Conservation (phyloP, 2,329 filamentous ascomycete species). For the Rasamsonia emersonii region DNA sequence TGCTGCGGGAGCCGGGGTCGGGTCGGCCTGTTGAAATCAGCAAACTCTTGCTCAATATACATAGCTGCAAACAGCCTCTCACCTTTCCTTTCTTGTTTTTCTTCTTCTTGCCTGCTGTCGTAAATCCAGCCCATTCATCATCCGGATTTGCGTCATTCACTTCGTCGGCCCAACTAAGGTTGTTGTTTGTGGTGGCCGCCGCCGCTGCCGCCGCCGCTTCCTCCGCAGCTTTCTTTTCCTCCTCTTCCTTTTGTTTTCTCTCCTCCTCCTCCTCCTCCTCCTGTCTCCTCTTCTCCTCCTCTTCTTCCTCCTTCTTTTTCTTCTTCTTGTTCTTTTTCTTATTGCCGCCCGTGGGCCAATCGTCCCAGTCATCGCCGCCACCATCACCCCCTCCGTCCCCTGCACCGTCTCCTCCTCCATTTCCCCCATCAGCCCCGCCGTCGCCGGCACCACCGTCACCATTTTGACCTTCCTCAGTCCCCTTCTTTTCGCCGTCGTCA, state of each 20-base stretch:
- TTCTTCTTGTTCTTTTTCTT: constrained; percentile 33
- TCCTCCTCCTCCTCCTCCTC: constrained; percentile 21
- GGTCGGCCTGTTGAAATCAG: constrained; percentile 18
- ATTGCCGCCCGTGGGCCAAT: constrained; percentile 26
- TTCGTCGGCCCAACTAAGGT: constrained; percentile 40
- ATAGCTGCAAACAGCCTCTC: constrained; percentile 13
- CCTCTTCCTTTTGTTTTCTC: constrained; percentile 14
- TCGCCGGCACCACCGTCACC: constrained; percentile 29
- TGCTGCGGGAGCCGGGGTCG: constrained; percentile 23
- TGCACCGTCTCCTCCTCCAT: constrained; percentile 19
- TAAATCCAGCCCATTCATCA: constrained; percentile 46
- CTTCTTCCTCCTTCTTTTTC: constrained; percentile 26
- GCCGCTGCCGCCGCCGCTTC: constrained; percentile 18
- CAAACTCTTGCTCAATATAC: constrained; percentile 1
- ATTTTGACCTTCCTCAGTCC: constrained; percentile 30
- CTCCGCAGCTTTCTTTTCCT: constrained; percentile 26
- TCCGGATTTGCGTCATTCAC: constrained; percentile 33
- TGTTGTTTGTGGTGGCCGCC: constrained; percentile 20
- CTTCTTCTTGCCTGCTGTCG: constrained; percentile 43
- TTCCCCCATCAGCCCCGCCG: constrained; percentile 23
- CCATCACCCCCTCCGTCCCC: constrained; percentile 23
- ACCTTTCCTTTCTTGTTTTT: constrained; percentile 53
- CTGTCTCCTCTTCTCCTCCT: constrained; percentile 22
- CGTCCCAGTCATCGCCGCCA: constrained; percentile 19
- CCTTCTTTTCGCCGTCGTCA: constrained; percentile 21